These are phyloP conservation scores for Periconia sp. DNA, from an alignment of 2,329 filamentous ascomycete species.

Conservation along the genomic window DNA sequence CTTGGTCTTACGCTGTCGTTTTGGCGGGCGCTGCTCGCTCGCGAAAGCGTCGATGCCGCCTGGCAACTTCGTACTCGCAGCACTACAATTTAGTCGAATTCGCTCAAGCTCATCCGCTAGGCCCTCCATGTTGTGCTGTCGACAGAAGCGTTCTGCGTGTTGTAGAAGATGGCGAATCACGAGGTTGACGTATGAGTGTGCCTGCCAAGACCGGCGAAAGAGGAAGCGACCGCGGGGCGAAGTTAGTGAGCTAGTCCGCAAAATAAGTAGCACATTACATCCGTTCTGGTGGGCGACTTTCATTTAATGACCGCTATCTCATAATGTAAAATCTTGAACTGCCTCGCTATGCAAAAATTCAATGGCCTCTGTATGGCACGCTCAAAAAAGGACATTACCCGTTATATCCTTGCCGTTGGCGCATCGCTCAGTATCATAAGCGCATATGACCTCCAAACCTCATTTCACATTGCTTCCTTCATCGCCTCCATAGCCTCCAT, in stretches of 20 bases:
- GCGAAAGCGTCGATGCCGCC: conserved; percentile 66
- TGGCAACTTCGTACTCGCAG: conserved; percentile 17
- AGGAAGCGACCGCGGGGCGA: conserved; percentile 3
- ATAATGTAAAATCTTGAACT: conserved; percentile 13
- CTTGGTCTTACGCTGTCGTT: conserved; percentile 60
- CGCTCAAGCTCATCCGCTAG: conserved; percentile 59
- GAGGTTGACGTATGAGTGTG: conserved; percentile 7
- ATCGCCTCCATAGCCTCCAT: conserved; percentile 45
- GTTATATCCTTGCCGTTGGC: too few relatives aligned
- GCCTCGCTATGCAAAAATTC: conserved; percentile 32
- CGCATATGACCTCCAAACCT: too few relatives aligned
- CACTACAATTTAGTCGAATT: conserved; percentile 53
- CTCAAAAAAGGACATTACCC: too few relatives aligned
- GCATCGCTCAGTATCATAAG: too few relatives aligned
- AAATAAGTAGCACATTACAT: too few relatives aligned
- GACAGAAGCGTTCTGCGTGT: conserved; percentile 8
- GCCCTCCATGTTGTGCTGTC: conserved; percentile 35
- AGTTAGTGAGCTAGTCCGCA: too few relatives aligned
- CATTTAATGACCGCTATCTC: too few relatives aligned
- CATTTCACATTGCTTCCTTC: neutral
- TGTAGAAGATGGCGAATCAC: conserved; percentile 1
- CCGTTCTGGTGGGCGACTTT: too few relatives aligned
- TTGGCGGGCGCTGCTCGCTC: conserved; percentile 58
- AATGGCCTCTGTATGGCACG: too few relatives aligned
- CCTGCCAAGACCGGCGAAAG: conserved; percentile 3